phyloP scores from a whole-genome alignment of 2,329 filamentous ascomycete species.

The Corinectria fuckeliana region DNA sequence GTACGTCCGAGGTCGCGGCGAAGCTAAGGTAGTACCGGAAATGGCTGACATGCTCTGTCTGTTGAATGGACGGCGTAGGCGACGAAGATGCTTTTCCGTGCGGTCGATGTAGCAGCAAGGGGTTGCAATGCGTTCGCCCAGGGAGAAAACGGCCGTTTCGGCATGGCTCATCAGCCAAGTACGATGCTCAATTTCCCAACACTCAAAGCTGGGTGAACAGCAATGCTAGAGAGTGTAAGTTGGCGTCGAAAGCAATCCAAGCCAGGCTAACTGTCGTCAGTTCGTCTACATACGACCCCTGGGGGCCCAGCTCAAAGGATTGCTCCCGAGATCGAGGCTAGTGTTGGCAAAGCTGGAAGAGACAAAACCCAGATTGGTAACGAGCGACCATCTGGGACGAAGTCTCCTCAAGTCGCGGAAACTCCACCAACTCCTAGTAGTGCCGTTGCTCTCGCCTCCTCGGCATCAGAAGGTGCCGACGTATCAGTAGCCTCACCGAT shows the following conservation, averaged over 20 bases:
- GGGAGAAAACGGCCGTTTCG: slow-evolving; percentile 20
- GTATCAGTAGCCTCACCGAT: not conserved
- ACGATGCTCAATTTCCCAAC: slow-evolving; percentile 29
- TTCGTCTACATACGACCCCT: slow-evolving; percentile 29
- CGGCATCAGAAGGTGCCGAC: not conserved
- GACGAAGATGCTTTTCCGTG: slow-evolving; percentile 16
- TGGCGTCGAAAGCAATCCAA: rapidly evolving
- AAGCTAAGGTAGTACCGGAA: no score
- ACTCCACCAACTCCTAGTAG: not conserved
- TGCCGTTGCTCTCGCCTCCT: not conserved
- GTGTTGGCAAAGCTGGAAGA: not conserved
- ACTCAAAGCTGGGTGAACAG: slow-evolving; percentile 32
- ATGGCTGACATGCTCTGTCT: slow-evolving; percentile 10
- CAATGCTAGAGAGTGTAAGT: slow-evolving; percentile 29
- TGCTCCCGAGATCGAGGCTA: not conserved
- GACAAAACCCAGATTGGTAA: not conserved
- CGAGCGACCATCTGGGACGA: not conserved
- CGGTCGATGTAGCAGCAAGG: slow-evolving; percentile 16
- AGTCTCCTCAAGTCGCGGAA: not conserved
- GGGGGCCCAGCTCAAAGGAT: slow-evolving; percentile 10
- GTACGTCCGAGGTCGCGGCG: slow-evolving; percentile 18
- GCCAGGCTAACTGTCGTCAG: not conserved
- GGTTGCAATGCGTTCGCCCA: slow-evolving; percentile 20
- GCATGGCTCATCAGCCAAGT: slow-evolving; percentile 32
- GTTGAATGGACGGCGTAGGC: slow-evolving; percentile 8